Conservation (phyloP, 768 basidiomycete genomes). For the Chalciporus piperatus region DNA sequence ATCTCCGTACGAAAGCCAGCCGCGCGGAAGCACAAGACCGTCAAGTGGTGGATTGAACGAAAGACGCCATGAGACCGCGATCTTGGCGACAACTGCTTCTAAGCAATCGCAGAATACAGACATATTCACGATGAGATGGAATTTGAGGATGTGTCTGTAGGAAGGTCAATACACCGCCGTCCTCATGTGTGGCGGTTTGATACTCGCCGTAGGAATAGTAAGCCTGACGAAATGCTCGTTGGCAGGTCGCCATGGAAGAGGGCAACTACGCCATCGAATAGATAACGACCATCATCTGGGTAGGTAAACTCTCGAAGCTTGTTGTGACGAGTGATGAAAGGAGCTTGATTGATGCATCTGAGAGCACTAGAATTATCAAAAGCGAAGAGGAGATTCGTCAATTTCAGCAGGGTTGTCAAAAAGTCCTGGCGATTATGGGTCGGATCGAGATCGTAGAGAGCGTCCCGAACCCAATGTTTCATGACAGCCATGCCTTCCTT, state of each 20-base stretch:
- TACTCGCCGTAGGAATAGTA: slow-evolving; percentile 39
- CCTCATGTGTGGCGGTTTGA: neutral
- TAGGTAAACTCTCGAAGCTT: slow-evolving; percentile 8
- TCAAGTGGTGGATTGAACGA: slow-evolving; percentile 32
- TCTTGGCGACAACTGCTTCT: slow-evolving; percentile 46
- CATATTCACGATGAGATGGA: slow-evolving; percentile 40
- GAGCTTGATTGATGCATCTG: slow-evolving; percentile 34
- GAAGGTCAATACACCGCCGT: neutral
- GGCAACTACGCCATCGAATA: slow-evolving; percentile 33
- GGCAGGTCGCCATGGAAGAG: slow-evolving; percentile 27
- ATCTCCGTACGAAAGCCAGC: slow-evolving; percentile 42
- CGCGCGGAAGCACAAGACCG: slow-evolving; percentile 49
- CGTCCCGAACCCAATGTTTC: slow-evolving; percentile 44
- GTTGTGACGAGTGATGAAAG: slow-evolving; percentile 13
- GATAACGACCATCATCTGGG: slow-evolving; percentile 16
- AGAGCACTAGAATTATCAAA: slow-evolving; percentile 37
- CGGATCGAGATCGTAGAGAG: slow-evolving; percentile 34
- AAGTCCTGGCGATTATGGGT: slow-evolving; percentile 22
- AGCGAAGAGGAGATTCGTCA: slow-evolving; percentile 35
- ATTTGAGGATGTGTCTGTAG: slow-evolving; percentile 43
- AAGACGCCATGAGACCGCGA: slow-evolving; percentile 36
- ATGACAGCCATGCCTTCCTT: slow-evolving; percentile 35
- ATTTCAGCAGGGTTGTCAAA: slow-evolving; percentile 40
- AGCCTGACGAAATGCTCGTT: slow-evolving; percentile 34
- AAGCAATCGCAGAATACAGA: slow-evolving; percentile 49